Percentiles rank a stretch among this genome's conserved stretches.
Evolutionary conservation across 257 asterid species (phyloP).

Genomic region (Fraxinus americana): DNA sequence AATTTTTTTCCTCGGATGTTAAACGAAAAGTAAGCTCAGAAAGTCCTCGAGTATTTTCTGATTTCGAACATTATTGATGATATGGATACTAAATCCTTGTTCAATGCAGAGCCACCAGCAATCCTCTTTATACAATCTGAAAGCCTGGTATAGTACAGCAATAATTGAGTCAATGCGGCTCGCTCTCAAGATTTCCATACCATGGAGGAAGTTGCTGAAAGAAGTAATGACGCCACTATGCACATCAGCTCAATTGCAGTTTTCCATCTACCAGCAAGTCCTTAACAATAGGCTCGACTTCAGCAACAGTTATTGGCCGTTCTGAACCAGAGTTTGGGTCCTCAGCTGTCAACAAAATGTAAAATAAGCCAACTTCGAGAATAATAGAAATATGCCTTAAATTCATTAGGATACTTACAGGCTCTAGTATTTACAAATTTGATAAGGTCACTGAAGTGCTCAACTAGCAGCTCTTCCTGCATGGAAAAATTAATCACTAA

Average conservation of each 20-base stretch:
- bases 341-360: slow-evolving; percentile 56
- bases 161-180: slow-evolving; percentile 88
- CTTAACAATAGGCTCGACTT: slow-evolving; percentile 87
- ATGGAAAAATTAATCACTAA: slow-evolving; percentile 25
- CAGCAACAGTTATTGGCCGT: slow-evolving; percentile 57
- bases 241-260: slow-evolving; percentile 95
- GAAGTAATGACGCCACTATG: slow-evolving; percentile 90
- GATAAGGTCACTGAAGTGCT: slow-evolving; percentile 83
- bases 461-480: slow-evolving; percentile 90
- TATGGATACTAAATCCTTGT: slow-evolving; percentile 94
- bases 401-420: slow-evolving; percentile 46
- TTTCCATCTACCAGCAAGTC: slow-evolving; percentile 95
- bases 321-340: slow-evolving; percentile 67
- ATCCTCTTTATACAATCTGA: slow-evolving; percentile 85
- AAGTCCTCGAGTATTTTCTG: slow-evolving; percentile 86
- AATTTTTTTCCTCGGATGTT: too few relatives aligned
- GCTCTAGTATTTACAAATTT: slow-evolving; percentile 92
- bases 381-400: background rate
- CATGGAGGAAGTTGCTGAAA: slow-evolving; percentile 87
- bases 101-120: slow-evolving; percentile 73
- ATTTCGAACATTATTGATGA: slow-evolving; percentile 91
- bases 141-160: slow-evolving; percentile 92
- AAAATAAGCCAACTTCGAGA: slow-evolving; percentile 14
- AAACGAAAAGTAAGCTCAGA: slow-evolving; percentile 24
- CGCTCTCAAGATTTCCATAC: slow-evolving; percentile 98